Percentiles rank a stretch among this genome's conserved stretches.
Conservation (phyloP, 2,329 filamentous ascomycete genomes). For the Clonostachys sp. region DNA sequence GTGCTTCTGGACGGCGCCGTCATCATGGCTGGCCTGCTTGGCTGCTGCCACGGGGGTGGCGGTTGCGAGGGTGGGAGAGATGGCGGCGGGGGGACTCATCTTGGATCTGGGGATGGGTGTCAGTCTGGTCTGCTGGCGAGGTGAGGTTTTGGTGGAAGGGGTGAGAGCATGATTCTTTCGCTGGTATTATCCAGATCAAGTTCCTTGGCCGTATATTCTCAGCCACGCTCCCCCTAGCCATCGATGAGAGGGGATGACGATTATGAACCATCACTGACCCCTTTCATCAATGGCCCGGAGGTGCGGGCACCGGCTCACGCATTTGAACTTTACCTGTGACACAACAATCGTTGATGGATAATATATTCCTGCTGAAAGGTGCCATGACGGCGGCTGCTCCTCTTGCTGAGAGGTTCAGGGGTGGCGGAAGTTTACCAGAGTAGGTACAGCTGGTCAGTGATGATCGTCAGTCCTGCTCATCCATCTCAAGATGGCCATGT, state of each 20-base stretch:
- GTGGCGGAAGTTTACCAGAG: background rate
- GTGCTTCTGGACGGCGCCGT: conserved; percentile 8
- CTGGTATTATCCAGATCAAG: conserved; percentile 99
- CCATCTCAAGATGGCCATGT: background rate
- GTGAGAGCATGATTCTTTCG: conserved; percentile 94
- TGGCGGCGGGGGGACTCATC: conserved; percentile 78
- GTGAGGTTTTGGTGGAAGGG: conserved; percentile 16
- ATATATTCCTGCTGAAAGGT: conserved; percentile 15
- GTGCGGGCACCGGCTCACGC: conserved; percentile 60
- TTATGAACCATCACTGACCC: too few relatives aligned
- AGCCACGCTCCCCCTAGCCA: conserved; percentile 29
- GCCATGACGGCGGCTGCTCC: conserved; percentile 19
- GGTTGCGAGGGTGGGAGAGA: conserved; percentile 50
- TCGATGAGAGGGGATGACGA: too few relatives aligned
- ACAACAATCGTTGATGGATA: conserved; percentile 25
- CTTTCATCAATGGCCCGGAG: conserved; percentile 3
- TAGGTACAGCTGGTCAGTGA: background rate
- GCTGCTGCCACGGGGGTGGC: conserved; percentile 39
- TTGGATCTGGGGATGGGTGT: conserved; percentile 21
- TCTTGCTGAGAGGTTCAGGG: conserved; percentile 1
- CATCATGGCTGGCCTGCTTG: conserved; percentile 33
- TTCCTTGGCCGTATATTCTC: conserved; percentile 88
- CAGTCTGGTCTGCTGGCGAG: background rate
- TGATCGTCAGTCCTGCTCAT: background rate
- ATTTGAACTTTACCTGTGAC: conserved; percentile 36